phyloP scores from a whole-genome alignment of 1,139 yeast species.

The Debaryomyces robertsiae region DNA sequence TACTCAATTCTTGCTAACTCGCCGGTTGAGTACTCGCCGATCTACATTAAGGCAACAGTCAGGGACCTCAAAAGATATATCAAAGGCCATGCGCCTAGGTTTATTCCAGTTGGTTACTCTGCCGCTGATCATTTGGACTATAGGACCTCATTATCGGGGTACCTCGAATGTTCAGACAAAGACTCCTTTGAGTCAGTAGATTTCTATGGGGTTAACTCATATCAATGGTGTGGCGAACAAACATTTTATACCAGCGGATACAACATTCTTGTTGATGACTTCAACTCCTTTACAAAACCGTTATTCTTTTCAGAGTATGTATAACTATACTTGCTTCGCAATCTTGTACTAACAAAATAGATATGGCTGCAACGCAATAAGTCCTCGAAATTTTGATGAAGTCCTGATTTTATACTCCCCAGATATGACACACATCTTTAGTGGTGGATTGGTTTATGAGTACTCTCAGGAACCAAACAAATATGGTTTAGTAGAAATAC shows the following conservation, averaged over 20 bases:
- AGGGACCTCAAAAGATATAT: constrained; percentile 81
- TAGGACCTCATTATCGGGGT: constrained; percentile 75
- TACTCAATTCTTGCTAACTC: constrained; percentile 14
- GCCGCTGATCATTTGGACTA: constrained; percentile 89
- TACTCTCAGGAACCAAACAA: constrained; percentile 85
- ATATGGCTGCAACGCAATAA: constrained; percentile 82
- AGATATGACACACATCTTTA: constrained; percentile 77
- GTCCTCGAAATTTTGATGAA: constrained; percentile 82
- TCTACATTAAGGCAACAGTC: constrained; percentile 73
- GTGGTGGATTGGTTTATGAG: constrained; percentile 94
- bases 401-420: constrained; percentile 67
- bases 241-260: constrained; percentile 84
- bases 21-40: constrained; percentile 50
- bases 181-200: constrained; percentile 68
- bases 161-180: constrained; percentile 74
- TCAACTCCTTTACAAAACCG: constrained; percentile 69
- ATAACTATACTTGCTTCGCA: not conserved
- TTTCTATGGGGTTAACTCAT: constrained; percentile 92
- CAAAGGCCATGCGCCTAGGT: constrained; percentile 55
- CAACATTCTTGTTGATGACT: constrained; percentile 70
- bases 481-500: constrained; percentile 79
- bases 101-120: constrained; percentile 70
- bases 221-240: constrained; percentile 96
- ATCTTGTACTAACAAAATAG: constrained; percentile 20
- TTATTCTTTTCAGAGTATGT: constrained; percentile 82